Conservation (phyloP, 306 rosid genomes). For the Trichosanthes cucumerina region DNA sequence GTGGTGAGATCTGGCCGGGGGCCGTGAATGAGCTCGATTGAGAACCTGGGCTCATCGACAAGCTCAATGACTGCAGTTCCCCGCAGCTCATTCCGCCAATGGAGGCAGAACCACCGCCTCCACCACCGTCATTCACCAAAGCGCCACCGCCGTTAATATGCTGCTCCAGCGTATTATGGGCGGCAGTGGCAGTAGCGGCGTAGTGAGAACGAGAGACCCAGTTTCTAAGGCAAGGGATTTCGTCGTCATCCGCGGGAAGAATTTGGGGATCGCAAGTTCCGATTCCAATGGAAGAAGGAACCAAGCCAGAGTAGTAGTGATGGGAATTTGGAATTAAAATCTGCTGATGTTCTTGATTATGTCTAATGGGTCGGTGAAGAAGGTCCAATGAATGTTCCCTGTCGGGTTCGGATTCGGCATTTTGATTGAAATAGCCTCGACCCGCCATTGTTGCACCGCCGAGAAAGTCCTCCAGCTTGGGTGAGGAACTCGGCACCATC, state of each 20-base stretch:
- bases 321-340: slow-evolving; percentile 22
- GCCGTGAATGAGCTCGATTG: not conserved
- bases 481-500: slow-evolving; percentile 63
- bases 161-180: not conserved
- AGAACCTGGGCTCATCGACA: slow-evolving; percentile 53
- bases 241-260: not conserved
- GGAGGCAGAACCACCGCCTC: not conserved
- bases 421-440: slow-evolving; percentile 48
- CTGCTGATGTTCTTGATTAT: slow-evolving; percentile 12
- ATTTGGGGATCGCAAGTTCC: not conserved
- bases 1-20: slow-evolving; percentile 2
- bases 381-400: slow-evolving; percentile 34
- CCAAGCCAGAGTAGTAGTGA: slow-evolving; percentile 39
- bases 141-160: not conserved
- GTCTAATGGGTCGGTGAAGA: slow-evolving; percentile 27
- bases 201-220: slow-evolving; percentile 8
- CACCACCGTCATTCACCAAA: not conserved
- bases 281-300: not conserved
- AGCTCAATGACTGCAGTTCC: slow-evolving; percentile 44
- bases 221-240: not conserved
- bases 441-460: slow-evolving; percentile 57
- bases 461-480: slow-evolving; percentile 80
- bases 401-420: slow-evolving; percentile 31
- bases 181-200: not conserved
- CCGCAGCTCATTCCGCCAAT: slow-evolving; percentile 36